Evolutionary conservation across 768 basidiomycete species (phyloP).

Genomic region (Chalciporus pseudorubinellus): DNA sequence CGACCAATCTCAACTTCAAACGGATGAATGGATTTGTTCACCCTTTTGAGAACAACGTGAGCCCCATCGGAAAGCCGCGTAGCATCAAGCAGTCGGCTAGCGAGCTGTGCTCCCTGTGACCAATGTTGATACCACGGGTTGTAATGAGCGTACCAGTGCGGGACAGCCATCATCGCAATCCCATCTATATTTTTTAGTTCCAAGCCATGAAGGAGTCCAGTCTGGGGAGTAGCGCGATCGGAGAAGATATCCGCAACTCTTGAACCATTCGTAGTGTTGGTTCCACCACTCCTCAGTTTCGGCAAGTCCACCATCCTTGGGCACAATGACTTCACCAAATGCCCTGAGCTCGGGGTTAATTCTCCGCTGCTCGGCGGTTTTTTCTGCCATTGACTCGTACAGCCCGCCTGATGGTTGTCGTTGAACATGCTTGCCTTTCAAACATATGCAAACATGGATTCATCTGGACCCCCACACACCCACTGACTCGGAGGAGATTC

Average conservation of each 20-base stretch:
- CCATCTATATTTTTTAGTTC: not conserved
- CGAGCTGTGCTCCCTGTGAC: slow-evolving; percentile 18
- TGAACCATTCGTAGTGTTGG: not conserved
- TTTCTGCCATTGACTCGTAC: too few relatives aligned
- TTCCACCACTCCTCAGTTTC: not conserved
- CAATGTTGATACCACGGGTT: not conserved
- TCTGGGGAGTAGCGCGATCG: slow-evolving; percentile 5
- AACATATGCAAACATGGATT: too few relatives aligned
- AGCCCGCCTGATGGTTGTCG: too few relatives aligned
- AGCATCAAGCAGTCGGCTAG: slow-evolving; percentile 24
- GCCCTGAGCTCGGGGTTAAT: not conserved
- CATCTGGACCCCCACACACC: too few relatives aligned
- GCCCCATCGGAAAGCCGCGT: slow-evolving; percentile 25
- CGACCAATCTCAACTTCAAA: slow-evolving; percentile 29
- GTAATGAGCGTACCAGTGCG: slow-evolving; percentile 5
- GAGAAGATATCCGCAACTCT: not conserved
- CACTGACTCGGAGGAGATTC: too few relatives aligned
- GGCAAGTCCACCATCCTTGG: not conserved
- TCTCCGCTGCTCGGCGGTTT: too few relatives aligned
- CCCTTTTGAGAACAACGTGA: slow-evolving; percentile 29
- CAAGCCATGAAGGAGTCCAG: slow-evolving; percentile 5
- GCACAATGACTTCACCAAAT: not conserved
- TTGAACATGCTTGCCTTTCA: too few relatives aligned
- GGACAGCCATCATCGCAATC: not conserved
- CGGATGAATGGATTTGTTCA: slow-evolving; percentile 8